phyloP scores from a whole-genome alignment of 2,329 filamentous ascomycete genomes.

The Pseudofabraea citricarpa region DNA sequence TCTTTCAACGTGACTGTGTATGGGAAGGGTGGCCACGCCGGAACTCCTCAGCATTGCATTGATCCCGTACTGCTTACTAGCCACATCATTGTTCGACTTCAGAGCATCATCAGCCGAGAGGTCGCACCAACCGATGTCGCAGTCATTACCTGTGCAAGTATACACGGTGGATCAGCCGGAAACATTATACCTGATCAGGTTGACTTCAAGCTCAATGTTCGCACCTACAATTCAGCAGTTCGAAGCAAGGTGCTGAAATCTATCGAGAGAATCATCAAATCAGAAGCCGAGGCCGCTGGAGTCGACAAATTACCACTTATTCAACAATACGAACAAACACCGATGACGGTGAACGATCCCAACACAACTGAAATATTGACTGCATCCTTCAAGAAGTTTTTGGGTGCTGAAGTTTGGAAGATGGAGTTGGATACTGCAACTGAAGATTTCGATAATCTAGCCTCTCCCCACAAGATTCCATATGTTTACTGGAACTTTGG shows the following conservation, averaged over 20 bases:
- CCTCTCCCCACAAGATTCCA: conserved; percentile 31
- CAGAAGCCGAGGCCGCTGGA: conserved; percentile 47
- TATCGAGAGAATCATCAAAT: conserved; percentile 40
- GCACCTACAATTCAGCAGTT: conserved; percentile 28
- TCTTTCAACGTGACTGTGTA: conserved; percentile 31
- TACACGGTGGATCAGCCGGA: conserved; percentile 36
- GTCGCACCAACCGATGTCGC: conserved; percentile 33
- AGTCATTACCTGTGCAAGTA: conserved; percentile 38
- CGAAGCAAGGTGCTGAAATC: conserved; percentile 30
- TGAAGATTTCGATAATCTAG: conserved; percentile 40
- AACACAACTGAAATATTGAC: conserved; percentile 9
- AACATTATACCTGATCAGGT: conserved; percentile 41
- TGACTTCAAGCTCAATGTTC: conserved; percentile 35
- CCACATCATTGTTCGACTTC: conserved; percentile 34
- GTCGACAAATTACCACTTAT: conserved; percentile 11
- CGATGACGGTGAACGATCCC: conserved; percentile 18
- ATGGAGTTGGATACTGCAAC: conserved; percentile 9
- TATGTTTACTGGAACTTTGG: conserved; percentile 54
- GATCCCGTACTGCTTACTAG: conserved; percentile 42
- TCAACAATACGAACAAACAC: conserved; percentile 12
- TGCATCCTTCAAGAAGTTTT: conserved; percentile 13
- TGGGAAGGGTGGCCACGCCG: conserved; percentile 39
- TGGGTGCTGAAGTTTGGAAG: too few relatives aligned
- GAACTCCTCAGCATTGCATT: conserved; percentile 35
- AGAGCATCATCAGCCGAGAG: conserved; percentile 35